Conservation (phyloP, 169 alveolate species). For the Plasmodium blacklocki region DNA sequence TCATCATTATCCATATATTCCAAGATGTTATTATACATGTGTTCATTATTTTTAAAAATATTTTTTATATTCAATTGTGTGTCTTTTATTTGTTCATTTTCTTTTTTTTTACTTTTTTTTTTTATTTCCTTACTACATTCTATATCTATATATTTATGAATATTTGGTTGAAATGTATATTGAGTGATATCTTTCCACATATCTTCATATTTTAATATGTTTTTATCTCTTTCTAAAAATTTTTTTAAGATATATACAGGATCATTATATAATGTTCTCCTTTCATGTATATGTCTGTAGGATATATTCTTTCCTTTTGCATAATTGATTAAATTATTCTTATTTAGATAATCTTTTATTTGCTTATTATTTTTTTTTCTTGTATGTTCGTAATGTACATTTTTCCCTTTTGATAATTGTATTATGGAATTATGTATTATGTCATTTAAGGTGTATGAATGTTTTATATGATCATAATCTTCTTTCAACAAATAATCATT, state of each 20-base stretch:
- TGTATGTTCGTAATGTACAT: neutral
- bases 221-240: constrained; percentile 39
- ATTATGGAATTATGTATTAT: constrained; percentile 54
- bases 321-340: neutral
- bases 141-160: constrained; percentile 31
- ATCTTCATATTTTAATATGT: neutral
- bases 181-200: constrained; percentile 10
- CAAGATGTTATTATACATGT: neutral
- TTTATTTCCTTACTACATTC: neutral
- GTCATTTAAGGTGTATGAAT: constrained; percentile 20
- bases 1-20: no score
- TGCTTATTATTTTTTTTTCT: neutral
- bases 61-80: constrained; percentile 2
- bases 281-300: neutral
- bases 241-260: constrained; percentile 50
- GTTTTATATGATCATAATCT: constrained; percentile 37
- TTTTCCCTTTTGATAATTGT: constrained; percentile 13
- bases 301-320: neutral
- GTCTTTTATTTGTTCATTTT: neutral
- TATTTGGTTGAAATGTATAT: constrained; percentile 71
- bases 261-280: constrained; percentile 12
- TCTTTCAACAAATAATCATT: constrained; percentile 1
- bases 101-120: neutral
- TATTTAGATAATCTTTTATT: neutral
- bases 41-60: neutral